phyloP scores from a whole-genome alignment of 1,284 basidiomycete species.

The Cystobasidium sp. region DNA sequence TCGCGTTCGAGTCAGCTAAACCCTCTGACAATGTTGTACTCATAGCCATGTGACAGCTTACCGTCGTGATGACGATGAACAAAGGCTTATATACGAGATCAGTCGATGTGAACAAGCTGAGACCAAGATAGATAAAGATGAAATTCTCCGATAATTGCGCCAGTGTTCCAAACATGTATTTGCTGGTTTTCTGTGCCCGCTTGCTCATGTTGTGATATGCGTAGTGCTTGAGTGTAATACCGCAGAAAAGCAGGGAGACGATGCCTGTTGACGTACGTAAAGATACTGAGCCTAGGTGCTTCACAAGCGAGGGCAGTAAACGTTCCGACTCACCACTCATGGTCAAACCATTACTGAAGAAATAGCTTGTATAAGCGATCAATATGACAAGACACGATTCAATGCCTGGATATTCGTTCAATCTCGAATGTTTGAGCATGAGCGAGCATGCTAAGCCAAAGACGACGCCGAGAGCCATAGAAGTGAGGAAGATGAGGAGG shows the following conservation, averaged over 20 bases:
- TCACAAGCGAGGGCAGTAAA: too few species aligned
- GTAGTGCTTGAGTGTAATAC: slow-evolving; percentile 98
- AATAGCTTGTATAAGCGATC: slow-evolving; percentile 96
- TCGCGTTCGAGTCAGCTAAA: neutral
- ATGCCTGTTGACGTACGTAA: slow-evolving; percentile 64
- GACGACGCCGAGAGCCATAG: slow-evolving; percentile 87
- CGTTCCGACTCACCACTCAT: slow-evolving; percentile 76
- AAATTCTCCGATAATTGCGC: slow-evolving; percentile 97
- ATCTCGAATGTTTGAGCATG: slow-evolving; percentile 85
- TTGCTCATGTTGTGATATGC: slow-evolving; percentile 99
- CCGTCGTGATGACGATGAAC: slow-evolving; percentile 85
- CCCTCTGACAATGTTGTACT: slow-evolving; percentile 47
- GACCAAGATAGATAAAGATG: slow-evolving; percentile 98
- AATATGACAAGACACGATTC: slow-evolving; percentile 94
- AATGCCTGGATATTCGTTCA: slow-evolving; percentile 83
- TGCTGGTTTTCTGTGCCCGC: slow-evolving; percentile 90
- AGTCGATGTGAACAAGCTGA: slow-evolving; percentile 90
- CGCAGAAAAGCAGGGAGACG: slow-evolving; percentile 96
- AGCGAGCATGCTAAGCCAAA: slow-evolving; percentile 90
- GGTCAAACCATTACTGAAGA: slow-evolving; percentile 91
- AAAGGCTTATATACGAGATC: slow-evolving; percentile 90
- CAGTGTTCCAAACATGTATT: slow-evolving; percentile 90
- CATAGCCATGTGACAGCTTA: slow-evolving; percentile 44
- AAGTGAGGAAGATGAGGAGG: slow-evolving; percentile 89
- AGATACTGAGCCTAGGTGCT: neutral